These are phyloP conservation scores for Neurospora hispaniola DNA, from an alignment of 495 filamentous ascomycete species.

Conservation along the genomic window DNA sequence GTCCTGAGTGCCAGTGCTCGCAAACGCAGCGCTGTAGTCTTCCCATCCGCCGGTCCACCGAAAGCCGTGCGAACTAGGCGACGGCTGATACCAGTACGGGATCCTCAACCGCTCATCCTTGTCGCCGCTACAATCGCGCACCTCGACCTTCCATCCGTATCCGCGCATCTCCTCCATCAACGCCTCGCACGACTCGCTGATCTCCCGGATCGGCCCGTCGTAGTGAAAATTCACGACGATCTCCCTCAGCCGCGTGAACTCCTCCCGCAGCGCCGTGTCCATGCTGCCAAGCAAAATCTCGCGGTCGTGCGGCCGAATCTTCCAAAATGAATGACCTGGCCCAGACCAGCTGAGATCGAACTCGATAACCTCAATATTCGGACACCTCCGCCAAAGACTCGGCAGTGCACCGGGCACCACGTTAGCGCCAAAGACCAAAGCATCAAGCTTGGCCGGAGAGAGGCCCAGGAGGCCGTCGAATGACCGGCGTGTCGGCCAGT, in stretches of 20 bases:
- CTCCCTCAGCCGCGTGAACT: not conserved
- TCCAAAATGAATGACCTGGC: not conserved
- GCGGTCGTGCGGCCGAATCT: not conserved
- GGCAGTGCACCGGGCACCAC: not conserved
- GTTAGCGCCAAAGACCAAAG: not conserved
- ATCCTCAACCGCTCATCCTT: not conserved
- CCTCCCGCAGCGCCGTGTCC: not conserved
- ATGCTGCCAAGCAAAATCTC: not conserved
- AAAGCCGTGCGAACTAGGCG: not conserved
- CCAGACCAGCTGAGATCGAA: slow-evolving; percentile 2
- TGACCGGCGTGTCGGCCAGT: not conserved
- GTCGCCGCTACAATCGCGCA: not conserved
- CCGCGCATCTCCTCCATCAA: not conserved
- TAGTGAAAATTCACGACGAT: not conserved
- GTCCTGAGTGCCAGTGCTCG: not conserved
- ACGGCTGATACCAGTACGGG: not conserved
- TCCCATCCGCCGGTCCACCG: not conserved
- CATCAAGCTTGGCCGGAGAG: not conserved
- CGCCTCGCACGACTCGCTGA: not conserved
- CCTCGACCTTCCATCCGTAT: not conserved
- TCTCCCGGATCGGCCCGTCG: not conserved
- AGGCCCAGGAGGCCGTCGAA: not conserved
- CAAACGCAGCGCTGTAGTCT: not conserved
- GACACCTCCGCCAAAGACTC: not conserved
- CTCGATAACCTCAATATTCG: slow-evolving; percentile 1